phyloP scores from a whole-genome alignment of 2,329 filamentous ascomycete species.

The Pseudogymnoascus sp. region DNA sequence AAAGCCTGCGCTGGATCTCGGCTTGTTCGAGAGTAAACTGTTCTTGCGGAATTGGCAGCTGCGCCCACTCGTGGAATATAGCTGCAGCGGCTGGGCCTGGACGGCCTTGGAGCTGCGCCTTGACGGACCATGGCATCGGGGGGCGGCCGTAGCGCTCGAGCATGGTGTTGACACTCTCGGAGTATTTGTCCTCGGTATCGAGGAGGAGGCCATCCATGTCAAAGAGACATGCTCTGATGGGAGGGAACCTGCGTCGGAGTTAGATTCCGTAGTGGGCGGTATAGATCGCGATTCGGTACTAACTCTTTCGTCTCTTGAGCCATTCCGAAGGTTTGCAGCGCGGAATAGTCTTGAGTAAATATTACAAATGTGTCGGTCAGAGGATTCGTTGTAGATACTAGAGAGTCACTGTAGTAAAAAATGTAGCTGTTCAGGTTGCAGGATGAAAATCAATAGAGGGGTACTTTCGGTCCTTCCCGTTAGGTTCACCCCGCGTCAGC shows the following conservation, averaged over 20 bases:
- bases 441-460: neutral
- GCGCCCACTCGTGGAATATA: slow-evolving; percentile 73
- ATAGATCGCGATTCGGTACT: neutral
- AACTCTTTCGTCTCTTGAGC: slow-evolving; percentile 7
- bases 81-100: slow-evolving; percentile 36
- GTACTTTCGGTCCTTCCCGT: slow-evolving; percentile 5
- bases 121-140: slow-evolving; percentile 82
- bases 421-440: slow-evolving; percentile 2
- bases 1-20: slow-evolving; percentile 62
- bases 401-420: neutral
- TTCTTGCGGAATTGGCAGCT: slow-evolving; percentile 67
- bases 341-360: neutral
- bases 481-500: neutral
- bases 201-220: slow-evolving; percentile 98
- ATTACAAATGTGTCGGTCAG: neutral
- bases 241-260: slow-evolving; percentile 53
- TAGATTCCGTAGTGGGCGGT: slow-evolving; percentile 1
- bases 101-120: slow-evolving; percentile 61
- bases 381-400: neutral
- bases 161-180: slow-evolving; percentile 71
- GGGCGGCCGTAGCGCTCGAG: slow-evolving; percentile 69
- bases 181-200: slow-evolving; percentile 91
- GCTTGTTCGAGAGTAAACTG: slow-evolving; percentile 57
- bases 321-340: neutral
- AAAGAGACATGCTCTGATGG: slow-evolving; percentile 85